Percentiles rank a stretch among this genome's conserved stretches.
Conservation (phyloP, 768 basidiomycete species). For the Macrolepiota albuminosa region DNA sequence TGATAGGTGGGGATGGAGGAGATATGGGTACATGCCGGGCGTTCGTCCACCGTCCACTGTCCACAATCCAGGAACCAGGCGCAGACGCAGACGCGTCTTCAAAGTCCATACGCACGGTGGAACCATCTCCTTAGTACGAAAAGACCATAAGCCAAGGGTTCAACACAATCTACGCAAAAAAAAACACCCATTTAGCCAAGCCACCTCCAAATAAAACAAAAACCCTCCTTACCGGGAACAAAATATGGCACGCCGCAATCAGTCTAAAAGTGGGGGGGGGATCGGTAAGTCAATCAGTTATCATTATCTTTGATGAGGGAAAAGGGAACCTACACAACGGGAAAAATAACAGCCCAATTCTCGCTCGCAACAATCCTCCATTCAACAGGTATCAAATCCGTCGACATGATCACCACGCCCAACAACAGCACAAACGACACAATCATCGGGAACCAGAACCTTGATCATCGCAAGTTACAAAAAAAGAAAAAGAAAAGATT, state of each 20-base stretch:
- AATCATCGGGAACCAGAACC: conserved; percentile 55
- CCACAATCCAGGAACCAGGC: no score
- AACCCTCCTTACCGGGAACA: conserved; percentile 56
- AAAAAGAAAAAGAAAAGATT: no score
- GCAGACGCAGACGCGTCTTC: not conserved
- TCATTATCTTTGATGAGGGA: no score
- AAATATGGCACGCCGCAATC: conserved; percentile 56
- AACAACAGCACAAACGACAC: conserved; percentile 51
- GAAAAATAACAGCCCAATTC: conserved; percentile 73
- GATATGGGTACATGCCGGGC: no score
- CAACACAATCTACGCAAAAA: conserved; percentile 29
- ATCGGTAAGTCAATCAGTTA: no score
- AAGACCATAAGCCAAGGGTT: conserved; percentile 64
- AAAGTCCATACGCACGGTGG: not conserved
- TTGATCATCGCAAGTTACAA: not conserved
- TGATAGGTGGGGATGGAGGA: no score
- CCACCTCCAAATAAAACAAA: no score
- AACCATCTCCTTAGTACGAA: conserved; percentile 35
- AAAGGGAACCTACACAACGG: conserved; percentile 44
- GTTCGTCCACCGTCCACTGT: no score
- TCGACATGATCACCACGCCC: conserved; percentile 51
- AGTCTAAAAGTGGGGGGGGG: conserved; percentile 38
- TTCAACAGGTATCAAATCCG: conserved; percentile 41
- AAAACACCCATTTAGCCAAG: no score
- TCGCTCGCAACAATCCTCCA: conserved; percentile 51